These are phyloP conservation scores for Pholiota microspora DNA, from an alignment of 768 basidiomycete species.

Conservation along the genomic window DNA sequence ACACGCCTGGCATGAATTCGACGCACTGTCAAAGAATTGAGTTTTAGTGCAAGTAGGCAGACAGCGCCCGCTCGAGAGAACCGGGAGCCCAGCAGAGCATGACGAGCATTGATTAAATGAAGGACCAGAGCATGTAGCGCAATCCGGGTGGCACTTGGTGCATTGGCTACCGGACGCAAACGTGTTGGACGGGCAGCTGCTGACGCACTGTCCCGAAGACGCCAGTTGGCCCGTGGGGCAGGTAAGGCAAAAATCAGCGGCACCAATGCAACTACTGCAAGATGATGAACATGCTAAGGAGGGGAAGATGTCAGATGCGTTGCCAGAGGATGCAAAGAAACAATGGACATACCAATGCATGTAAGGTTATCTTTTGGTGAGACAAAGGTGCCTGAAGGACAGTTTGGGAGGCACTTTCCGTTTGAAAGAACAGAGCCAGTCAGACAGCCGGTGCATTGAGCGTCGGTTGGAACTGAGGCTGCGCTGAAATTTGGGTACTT, in stretches of 20 bases:
- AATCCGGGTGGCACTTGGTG: slow-evolving; percentile 81
- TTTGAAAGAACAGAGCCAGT: slow-evolving; percentile 72
- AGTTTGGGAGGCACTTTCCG: slow-evolving; percentile 67
- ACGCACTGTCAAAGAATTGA: slow-evolving; percentile 70
- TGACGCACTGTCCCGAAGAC: slow-evolving; percentile 69
- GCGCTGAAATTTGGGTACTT: slow-evolving; percentile 68
- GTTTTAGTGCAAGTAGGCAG: slow-evolving; percentile 71
- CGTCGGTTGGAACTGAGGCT: slow-evolving; percentile 60
- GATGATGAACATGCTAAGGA: slow-evolving; percentile 42
- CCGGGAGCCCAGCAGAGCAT: slow-evolving; percentile 66
- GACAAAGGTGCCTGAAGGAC: slow-evolving; percentile 73
- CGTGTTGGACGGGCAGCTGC: slow-evolving; percentile 70
- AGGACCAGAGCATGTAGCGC: slow-evolving; percentile 76
- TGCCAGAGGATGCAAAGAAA: not conserved
- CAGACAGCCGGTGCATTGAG: slow-evolving; percentile 77
- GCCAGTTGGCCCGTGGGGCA: slow-evolving; percentile 69
- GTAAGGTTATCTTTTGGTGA: slow-evolving; percentile 70
- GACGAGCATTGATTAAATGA: slow-evolving; percentile 78
- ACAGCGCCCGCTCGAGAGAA: slow-evolving; percentile 74
- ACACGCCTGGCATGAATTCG: slow-evolving; percentile 66
- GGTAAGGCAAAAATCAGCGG: slow-evolving; percentile 68
- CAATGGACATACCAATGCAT: slow-evolving; percentile 58
- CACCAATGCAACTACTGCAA: slow-evolving; percentile 70
- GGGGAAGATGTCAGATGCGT: slow-evolving; percentile 4
- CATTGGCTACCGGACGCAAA: slow-evolving; percentile 69